Evolutionary conservation across 257 asterid species (phyloP).

Genomic region (Datura wrightii): DNA sequence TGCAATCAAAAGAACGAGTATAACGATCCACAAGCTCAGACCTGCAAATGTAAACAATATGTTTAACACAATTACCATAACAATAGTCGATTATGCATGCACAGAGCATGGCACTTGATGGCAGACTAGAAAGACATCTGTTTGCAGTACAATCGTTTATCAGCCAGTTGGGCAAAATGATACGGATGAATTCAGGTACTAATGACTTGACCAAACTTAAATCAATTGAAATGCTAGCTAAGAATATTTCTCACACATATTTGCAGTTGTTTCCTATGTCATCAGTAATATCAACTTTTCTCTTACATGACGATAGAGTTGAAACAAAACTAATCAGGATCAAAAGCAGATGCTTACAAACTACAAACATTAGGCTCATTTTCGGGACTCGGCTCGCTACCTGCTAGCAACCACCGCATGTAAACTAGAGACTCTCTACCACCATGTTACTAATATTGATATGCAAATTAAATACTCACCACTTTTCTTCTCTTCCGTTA

Average conservation of each 20-base stretch:
- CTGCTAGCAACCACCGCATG: neutral
- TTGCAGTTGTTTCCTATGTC: neutral
- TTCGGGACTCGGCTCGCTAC: neutral
- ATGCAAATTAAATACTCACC: conserved; percentile 48
- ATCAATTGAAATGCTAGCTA: conserved; percentile 3
- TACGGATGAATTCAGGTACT: neutral
- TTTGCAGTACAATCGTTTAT: neutral
- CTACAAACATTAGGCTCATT: neutral
- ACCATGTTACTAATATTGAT: neutral
- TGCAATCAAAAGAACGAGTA: conserved; percentile 62
- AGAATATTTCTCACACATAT: neutral
- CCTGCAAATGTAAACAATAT: conserved; percentile 54
- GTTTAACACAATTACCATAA: neutral
- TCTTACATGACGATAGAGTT: neutral
- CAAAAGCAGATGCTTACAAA: neutral
- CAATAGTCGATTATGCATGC: neutral
- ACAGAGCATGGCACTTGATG: neutral
- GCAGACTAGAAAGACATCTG: neutral
- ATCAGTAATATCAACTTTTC: neutral
- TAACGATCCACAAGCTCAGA: conserved; percentile 59
- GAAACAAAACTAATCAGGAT: neutral
- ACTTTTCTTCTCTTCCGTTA: conserved; percentile 56
- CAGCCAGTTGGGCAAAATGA: neutral
- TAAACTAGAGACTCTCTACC: neutral
- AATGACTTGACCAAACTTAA: neutral